Base-by-base conservation (phyloP, 2,329 filamentous ascomycete genomes). In the Grosmannia serpens region DNA sequence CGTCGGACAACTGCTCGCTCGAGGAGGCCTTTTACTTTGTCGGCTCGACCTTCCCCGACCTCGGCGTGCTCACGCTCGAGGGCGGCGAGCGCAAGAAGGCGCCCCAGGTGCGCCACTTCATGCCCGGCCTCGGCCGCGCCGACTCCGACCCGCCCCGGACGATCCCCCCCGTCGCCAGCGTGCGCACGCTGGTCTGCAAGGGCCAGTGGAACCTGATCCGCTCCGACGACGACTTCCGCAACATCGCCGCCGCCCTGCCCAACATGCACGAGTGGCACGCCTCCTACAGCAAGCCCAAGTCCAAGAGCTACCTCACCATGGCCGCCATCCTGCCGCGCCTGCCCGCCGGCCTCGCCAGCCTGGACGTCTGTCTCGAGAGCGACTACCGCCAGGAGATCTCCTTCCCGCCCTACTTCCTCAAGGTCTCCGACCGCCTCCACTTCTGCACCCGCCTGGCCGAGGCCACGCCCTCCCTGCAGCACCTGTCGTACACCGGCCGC, bases 171-270 rank as follows among this genome's bases (percentile, higher is more conserved):
- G 73, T 87, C 3, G 69, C 74, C 3, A 79, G 80, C 3, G 78
- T 90, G 35, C 78, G 79, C 57, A 88, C 85, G 0, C 76, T 90
- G 24, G 81, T 89, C 50, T 86, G 86, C 70, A 84, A 86, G 65
- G 87, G 87, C 8, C 85, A 89, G 64, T 91, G 87, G 87, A 90
- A 90, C 66, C 76, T 90, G 31, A 86, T 89, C 69, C 77, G 87
- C 53, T 75, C 78, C 20, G 73, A 80, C 50, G 72, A 75, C 22
- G 85, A 90, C 68, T 89, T 87, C 70, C 71, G 76, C 58, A 77
- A 75, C 56, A 77, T 91, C 55, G 75, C 82, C 24, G 69, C 72
- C 15, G 85, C 86, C 6, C 68, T 90, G 50, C 87, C 87, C 1
- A 84, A 81, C 61, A 71, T 90, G n/a, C 71, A 73, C 55, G 80